A percentile compares a stretch with the other conserved stretches of the same genome.
Evolutionary conservation across 2,329 filamentous ascomycete genomes (phyloP).

Genomic region (Allantophomopsis cytisporea): DNA sequence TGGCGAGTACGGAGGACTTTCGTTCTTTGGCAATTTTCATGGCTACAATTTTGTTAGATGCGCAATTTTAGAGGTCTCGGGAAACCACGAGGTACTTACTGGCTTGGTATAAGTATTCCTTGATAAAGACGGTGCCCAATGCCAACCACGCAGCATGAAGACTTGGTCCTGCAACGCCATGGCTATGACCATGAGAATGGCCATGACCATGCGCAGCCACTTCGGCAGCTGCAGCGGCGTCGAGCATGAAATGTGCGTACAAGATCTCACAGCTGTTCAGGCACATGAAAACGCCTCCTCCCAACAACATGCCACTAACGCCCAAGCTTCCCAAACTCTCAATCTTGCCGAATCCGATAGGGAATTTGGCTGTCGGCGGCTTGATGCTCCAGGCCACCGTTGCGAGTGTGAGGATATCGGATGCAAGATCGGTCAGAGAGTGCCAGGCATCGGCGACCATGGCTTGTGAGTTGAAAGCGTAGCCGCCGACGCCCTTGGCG

Average conservation of each 20-base stretch:
- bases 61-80: constrained; percentile 5
- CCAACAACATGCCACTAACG: constrained; percentile 80
- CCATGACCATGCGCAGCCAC: constrained; percentile 41
- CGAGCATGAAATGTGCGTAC: constrained; percentile 60
- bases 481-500: constrained; percentile 83
- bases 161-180: constrained; percentile 56
- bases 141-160: constrained; percentile 94
- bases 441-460: constrained; percentile 92
- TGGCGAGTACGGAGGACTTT: constrained; percentile 90
- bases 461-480: constrained; percentile 87
- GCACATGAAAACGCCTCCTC: constrained; percentile 87
- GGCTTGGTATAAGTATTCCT: constrained; percentile 94
- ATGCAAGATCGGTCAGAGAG: constrained; percentile 87
- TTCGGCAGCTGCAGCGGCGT: constrained; percentile 39
- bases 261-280: constrained; percentile 59
- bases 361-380: constrained; percentile 71
- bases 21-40: constrained; percentile 93
- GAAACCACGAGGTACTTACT: constrained; percentile 47
- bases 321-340: constrained; percentile 89
- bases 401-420: constrained; percentile 83
- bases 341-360: constrained; percentile 91
- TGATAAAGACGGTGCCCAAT: constrained; percentile 75
- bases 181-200: constrained; percentile 52
- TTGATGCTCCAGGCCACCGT: constrained; percentile 91
- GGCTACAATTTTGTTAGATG: constrained; percentile 31